phyloP scores from a whole-genome alignment of 768 basidiomycete species.

The Hortiboletus flavorubellus region DNA sequence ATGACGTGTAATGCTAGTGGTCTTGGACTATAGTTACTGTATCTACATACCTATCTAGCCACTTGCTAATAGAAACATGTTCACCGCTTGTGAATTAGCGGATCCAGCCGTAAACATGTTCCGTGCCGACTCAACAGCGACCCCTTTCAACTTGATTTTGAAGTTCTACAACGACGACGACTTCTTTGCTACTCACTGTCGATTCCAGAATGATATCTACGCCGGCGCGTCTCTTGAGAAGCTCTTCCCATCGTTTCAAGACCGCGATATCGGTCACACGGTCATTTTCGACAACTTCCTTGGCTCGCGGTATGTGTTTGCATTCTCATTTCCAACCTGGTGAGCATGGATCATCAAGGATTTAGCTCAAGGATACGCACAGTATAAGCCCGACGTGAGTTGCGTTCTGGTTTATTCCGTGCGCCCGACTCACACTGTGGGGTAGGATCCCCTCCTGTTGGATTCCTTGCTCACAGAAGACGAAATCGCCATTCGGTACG shows the following conservation, averaged over 20 bases:
- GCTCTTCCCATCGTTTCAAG: conserved; percentile 9
- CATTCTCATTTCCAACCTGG: not conserved
- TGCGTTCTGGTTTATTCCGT: not conserved
- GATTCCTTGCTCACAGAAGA: conserved; percentile 85
- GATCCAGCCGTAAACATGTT: conserved; percentile 2
- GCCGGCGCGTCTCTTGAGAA: conserved; percentile 2
- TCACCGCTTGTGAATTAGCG: too few species aligned
- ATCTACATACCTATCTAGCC: not conserved
- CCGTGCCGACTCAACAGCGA: conserved; percentile 13
- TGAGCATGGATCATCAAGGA: not conserved
- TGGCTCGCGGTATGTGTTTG: conserved; percentile 17
- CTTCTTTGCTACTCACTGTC: not conserved
- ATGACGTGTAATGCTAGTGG: not conserved
- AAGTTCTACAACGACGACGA: not conserved
- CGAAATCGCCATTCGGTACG: conserved; percentile 81
- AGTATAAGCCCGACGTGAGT: conserved; percentile 24
- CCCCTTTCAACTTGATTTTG: not conserved
- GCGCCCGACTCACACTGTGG: not conserved
- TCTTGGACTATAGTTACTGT: conserved; percentile 4
- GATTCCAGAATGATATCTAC: not conserved
- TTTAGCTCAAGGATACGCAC: conserved; percentile 17
- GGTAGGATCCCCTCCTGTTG: conserved; percentile 78
- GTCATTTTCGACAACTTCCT: conserved; percentile 20
- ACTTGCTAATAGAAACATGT: not conserved
- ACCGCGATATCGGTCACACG: conserved; percentile 10